Percentiles rank a stretch among this genome's conserved stretches.
These are phyloP conservation scores for Botrytis sinoallii DNA, from an alignment of 2,329 filamentous ascomycete species.

Conservation along the genomic window DNA sequence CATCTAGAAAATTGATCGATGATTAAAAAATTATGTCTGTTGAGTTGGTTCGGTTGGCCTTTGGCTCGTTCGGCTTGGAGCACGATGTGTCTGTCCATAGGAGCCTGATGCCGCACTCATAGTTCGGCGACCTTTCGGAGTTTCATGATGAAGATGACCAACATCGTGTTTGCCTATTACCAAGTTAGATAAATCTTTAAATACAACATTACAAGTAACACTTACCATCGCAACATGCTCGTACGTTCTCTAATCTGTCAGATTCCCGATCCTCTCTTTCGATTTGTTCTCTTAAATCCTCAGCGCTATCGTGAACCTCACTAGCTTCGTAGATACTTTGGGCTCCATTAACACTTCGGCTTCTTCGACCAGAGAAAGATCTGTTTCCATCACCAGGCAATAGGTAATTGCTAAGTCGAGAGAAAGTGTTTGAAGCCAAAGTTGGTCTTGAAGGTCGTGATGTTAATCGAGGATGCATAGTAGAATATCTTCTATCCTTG, in stretches of 20 bases:
- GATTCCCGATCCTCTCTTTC: conserved; percentile 74
- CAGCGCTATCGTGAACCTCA: conserved; percentile 71
- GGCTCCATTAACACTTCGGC: conserved; percentile 44
- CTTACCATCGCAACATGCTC: conserved; percentile 96
- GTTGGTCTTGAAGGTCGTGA: conserved; percentile 33
- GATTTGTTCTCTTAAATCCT: conserved; percentile 77
- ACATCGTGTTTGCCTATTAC: conserved; percentile 70
- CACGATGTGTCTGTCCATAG: conserved; percentile 15
- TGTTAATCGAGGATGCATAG: conserved; percentile 24
- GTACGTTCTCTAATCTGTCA: conserved; percentile 86
- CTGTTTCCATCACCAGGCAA: conserved; percentile 38
- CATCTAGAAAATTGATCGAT: background rate
- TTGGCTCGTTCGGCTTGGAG: conserved; percentile 28
- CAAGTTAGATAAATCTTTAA: conserved; percentile 26
- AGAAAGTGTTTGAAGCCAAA: conserved; percentile 47
- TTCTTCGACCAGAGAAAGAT: conserved; percentile 53
- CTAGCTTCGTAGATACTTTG: conserved; percentile 51
- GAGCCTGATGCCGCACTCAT: conserved; percentile 27
- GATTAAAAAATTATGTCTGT: conserved; percentile 11
- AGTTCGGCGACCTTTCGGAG: conserved; percentile 43
- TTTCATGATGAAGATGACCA: conserved; percentile 51
- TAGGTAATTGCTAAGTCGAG: conserved; percentile 60
- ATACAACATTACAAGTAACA: conserved; percentile 24
- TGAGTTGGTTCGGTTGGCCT: conserved; percentile 14
- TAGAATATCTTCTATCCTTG: conserved; percentile 18